Evolutionary conservation across 345 rosid species (phyloP), one percentile per base, ranked within the genome.

Genomic region (Citrus glauca): DNA sequence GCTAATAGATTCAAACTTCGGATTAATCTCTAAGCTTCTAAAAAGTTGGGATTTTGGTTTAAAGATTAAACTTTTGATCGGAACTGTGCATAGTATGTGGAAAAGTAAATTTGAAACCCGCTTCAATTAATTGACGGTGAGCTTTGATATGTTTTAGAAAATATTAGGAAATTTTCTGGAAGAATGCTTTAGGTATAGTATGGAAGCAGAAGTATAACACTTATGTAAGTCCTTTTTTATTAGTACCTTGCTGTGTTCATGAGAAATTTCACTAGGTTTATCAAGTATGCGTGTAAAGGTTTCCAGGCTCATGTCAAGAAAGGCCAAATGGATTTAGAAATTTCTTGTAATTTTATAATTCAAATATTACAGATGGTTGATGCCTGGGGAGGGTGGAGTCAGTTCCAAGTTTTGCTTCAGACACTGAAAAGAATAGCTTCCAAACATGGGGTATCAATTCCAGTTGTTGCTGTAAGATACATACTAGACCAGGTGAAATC

Each of bases 351-450:
- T 53, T 9, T 63, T 59, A 65, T 65, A 48, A 53, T 27, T 20
- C 33, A 30, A 70, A 37, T 61, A 40, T 82, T 71, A 68, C 88
- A 95, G 98, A 92, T 93, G 97, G 91, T 93, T 77, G 98, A 95
- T 89, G 94, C 97, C 22, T 93, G 98, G 98, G 98, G 98, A 91
- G 98, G 97, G 57, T 95, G 98, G 98, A 81, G 85, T 84, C 90
- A 80, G 27, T 95, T 95, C 82, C 98, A 95, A 90, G 85, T 73
- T 75, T 81, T 95, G 80, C 93, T 93, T 76, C 83, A 84, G 83
- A 90, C 92, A 5, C 89, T 93, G 35, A 95, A 93, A 76, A 81
- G 55, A 30, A 72, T 95, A 82, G 90, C 97, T 60, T 33, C 90
- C 59, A 95, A 92, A 83, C 98, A 95, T 69, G 94, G 95, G 40